phyloP scores from a whole-genome alignment of 2,329 filamentous ascomycete species.

The Myotisia sp. region DNA sequence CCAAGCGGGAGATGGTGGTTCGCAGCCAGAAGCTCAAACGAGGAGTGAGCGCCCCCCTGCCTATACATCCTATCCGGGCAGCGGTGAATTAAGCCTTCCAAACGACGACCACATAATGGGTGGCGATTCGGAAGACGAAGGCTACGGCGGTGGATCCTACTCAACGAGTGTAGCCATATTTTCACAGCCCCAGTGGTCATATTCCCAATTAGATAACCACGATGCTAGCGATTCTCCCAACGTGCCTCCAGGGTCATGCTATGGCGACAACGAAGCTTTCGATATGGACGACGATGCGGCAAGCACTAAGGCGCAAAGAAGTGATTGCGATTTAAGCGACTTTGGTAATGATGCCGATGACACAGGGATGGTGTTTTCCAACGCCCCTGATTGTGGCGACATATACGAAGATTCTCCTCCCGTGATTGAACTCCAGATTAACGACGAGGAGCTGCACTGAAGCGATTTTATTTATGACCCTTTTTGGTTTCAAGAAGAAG shows the following conservation, averaged over 20 bases:
- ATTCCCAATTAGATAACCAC: conserved; percentile 18
- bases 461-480: neutral
- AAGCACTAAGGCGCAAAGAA: conserved; percentile 28
- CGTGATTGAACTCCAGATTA: conserved; percentile 29
- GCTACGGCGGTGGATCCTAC: conserved; percentile 14
- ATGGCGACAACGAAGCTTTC: conserved; percentile 21
- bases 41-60: conserved; percentile 22
- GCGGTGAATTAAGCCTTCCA: conserved; percentile 16
- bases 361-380: conserved; percentile 5
- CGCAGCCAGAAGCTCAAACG: conserved; percentile 28
- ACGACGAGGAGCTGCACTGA: conserved; percentile 19
- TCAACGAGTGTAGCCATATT: conserved; percentile 9
- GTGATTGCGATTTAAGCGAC: conserved; percentile 19
- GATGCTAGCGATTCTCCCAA: conserved; percentile 16
- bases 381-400: conserved; percentile 4
- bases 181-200: conserved; percentile 25
- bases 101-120: conserved; percentile 22
- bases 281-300: conserved; percentile 26
- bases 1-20: conserved; percentile 50
- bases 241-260: conserved; percentile 17
- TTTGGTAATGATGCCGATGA: conserved; percentile 9
- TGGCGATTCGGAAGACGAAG: conserved; percentile 16
- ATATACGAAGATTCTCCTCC: conserved; percentile 27
- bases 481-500: neutral
- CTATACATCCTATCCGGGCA: conserved; percentile 18